Percentiles rank a stretch among this genome's conserved stretches.
These are phyloP conservation scores for Diospyros lotus DNA, from an alignment of 148 eudicot species.

Conservation along the genomic window DNA sequence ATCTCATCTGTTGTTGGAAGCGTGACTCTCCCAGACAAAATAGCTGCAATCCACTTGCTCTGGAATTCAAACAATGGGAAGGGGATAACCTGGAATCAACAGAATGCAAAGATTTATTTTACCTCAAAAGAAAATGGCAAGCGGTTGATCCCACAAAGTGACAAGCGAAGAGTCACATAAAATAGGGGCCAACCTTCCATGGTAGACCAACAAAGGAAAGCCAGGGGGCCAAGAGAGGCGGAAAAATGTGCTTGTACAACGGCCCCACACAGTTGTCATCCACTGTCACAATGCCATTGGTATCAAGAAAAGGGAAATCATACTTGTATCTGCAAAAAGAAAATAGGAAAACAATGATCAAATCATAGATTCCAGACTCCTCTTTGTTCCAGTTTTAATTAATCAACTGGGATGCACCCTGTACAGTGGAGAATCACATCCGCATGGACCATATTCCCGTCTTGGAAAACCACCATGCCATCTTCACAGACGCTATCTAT, in stretches of 20 bases:
- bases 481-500: constrained; percentile 58
- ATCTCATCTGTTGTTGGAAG: constrained; percentile 66
- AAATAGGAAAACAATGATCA: background rate
- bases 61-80: constrained; percentile 75
- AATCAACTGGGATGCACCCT: constrained; percentile 44
- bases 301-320: constrained; percentile 78
- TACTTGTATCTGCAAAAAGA: constrained; percentile 64
- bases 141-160: background rate
- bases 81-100: constrained; percentile 52
- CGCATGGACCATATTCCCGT: constrained; percentile 52
- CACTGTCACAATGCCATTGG: constrained; percentile 49
- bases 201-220: constrained; percentile 91
- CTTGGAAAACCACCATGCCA: constrained; percentile 60
- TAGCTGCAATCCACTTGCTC: constrained; percentile 87
- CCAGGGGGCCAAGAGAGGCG: constrained; percentile 79
- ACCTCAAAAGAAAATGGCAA: background rate
- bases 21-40: constrained; percentile 58
- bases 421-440: constrained; percentile 88
- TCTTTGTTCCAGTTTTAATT: background rate
- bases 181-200: constrained; percentile 54
- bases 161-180: background rate
- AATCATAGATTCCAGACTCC: background rate
- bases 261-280: constrained; percentile 94
- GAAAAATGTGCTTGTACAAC: constrained; percentile 85
- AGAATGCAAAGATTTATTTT: background rate